Base-by-base conservation (phyloP, 352 stramenopile genomes). In the Phytopythium vexans region DNA sequence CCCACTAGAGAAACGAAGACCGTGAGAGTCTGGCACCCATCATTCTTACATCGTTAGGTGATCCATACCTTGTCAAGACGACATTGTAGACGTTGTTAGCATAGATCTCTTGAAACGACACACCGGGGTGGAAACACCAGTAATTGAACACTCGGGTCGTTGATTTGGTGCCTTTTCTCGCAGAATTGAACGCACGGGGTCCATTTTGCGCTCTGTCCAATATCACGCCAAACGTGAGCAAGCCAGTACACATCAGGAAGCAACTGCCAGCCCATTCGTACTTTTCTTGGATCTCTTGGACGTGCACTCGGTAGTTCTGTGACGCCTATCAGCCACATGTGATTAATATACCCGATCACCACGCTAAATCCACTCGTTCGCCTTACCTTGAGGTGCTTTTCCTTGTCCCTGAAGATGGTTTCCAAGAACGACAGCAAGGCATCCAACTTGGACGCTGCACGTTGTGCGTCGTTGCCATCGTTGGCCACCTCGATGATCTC, bases 111-210 rank as follows among this genome's bases (percentile, higher is more conserved):
- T 94, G 70, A 64, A 99, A 98, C 0, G 97, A 95, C 1, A 99
- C 80, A 8, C 92, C 90, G 8, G 97, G 96, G 51, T 97, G 93
- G 63, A 99, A 98, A 61, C 97, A 99, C 97, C 97, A 99, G 70
- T 98, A 99, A 60, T 96, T 97, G 48, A 99, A 90, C 14, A 97
- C 95, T 38, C 93, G 70, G 7, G 75, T 86, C 21, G 66, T 84
- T 3, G 56, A 45, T n/a, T 87, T 82, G 49, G 71, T 78, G 21
- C 21, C 21, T 46, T 73, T 82, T 37, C 77, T 66, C 38, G 58
- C 55, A 33, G 60, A 56, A 42, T 84, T 84, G 43, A 89, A 88
- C 2, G 74, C 47, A 5, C 74, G 71, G 34, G 69, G 67, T 31
- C 61, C 16, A 52, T 80, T 82, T 33, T 63, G 53, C 36, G 59